A percentile compares a stretch with the other conserved stretches of the same genome.
Evolutionary conservation across 441 rosid species (phyloP).

Genomic region (Erodium texanum): DNA sequence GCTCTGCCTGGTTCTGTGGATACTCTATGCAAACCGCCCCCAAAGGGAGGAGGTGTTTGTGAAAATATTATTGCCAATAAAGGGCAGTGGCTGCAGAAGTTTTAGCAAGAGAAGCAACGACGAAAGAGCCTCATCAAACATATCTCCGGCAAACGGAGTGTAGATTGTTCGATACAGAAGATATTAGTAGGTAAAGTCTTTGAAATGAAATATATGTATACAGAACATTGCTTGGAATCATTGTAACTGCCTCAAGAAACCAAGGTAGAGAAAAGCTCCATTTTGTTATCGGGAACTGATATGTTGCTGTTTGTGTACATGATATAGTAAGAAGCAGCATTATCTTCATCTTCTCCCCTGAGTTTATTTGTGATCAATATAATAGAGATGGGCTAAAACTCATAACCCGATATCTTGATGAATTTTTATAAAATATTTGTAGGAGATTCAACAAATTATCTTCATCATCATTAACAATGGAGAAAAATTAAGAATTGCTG

Average conservation of each 20-base stretch:
- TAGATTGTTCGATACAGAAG: not conserved
- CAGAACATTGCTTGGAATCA: not conserved
- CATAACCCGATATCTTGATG: too few relatives aligned
- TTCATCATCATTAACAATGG: too few relatives aligned
- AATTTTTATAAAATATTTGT: too few relatives aligned
- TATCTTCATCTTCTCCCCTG: not conserved
- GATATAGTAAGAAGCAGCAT: not conserved
- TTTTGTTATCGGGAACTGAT: not conserved
- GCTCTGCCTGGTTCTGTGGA: conserved; percentile 80
- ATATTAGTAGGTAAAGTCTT: not conserved
- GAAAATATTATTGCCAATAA: conserved; percentile 15
- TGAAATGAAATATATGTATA: too few relatives aligned
- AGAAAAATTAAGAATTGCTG: too few relatives aligned
- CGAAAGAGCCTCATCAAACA: not conserved
- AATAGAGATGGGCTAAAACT: too few relatives aligned
- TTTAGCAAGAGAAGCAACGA: not conserved
- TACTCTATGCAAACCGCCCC: conserved; percentile 91
- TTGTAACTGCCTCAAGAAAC: not conserved
- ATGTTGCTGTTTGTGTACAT: not conserved
- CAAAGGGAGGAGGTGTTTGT: conserved; percentile 93
- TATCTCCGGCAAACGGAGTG: not conserved
- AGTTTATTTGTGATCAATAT: not conserved
- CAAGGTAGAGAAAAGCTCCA: not conserved
- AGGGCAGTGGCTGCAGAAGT: not conserved
- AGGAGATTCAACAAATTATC: too few relatives aligned